Evolutionary conservation across 768 basidiomycete genomes (phyloP).

Genomic region (Boletus speciosus): DNA sequence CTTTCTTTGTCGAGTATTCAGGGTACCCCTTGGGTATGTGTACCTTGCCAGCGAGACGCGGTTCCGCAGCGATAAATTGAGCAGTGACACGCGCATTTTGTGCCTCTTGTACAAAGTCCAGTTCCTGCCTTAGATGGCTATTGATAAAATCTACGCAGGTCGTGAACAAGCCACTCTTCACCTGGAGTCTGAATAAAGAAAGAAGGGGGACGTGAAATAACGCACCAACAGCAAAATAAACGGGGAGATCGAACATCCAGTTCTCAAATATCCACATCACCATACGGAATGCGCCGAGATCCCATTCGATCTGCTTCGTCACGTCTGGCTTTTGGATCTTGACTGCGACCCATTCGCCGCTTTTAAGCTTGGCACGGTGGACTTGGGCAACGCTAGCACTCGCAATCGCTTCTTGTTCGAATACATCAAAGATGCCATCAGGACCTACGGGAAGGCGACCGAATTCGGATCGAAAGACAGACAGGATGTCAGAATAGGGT

Average conservation of each 20-base stretch:
- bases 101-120: slow-evolving; percentile 80
- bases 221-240: slow-evolving; percentile 74
- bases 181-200: not conserved
- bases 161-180: not conserved
- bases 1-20: slow-evolving; percentile 67
- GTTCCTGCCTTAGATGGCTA: slow-evolving; percentile 77
- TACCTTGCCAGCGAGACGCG: slow-evolving; percentile 63
- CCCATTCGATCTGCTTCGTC: slow-evolving; percentile 81
- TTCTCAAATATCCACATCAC: slow-evolving; percentile 81
- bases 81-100: slow-evolving; percentile 71
- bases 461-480: slow-evolving; percentile 68
- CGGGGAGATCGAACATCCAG: slow-evolving; percentile 82
- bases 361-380: slow-evolving; percentile 65
- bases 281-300: slow-evolving; percentile 62
- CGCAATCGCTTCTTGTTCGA: slow-evolving; percentile 74
- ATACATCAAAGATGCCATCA: slow-evolving; percentile 71
- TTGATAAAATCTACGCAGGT: slow-evolving; percentile 63
- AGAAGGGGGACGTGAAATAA: slow-evolving; percentile 1
- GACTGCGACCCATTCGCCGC: slow-evolving; percentile 75
- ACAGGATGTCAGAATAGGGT: slow-evolving; percentile 61
- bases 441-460: slow-evolving; percentile 63
- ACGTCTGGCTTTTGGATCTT: slow-evolving; percentile 93
- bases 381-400: slow-evolving; percentile 94
- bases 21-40: slow-evolving; percentile 76
- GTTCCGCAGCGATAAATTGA: slow-evolving; percentile 64